A percentile compares a stretch with the other conserved stretches of the same genome.
phyloP scores from a whole-genome alignment of 2,329 filamentous ascomycete species.

The Diaporthe sp. region DNA sequence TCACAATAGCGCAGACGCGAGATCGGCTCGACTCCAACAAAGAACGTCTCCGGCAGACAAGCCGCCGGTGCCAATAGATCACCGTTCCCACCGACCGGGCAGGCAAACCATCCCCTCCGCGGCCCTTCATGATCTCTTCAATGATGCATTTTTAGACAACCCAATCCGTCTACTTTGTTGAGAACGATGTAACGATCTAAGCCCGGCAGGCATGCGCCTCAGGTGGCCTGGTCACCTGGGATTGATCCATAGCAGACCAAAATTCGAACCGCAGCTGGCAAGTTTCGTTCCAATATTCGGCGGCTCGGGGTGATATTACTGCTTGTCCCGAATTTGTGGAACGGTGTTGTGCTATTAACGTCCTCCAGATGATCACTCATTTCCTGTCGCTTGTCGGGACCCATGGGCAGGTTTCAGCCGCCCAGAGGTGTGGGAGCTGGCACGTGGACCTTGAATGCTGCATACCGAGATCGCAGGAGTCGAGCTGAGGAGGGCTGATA shows the following conservation, averaged over 20 bases:
- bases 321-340: slow-evolving; percentile 31
- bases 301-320: slow-evolving; percentile 30
- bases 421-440: slow-evolving; percentile 21
- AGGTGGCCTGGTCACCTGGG: slow-evolving; percentile 23
- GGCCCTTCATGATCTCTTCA: slow-evolving; percentile 7
- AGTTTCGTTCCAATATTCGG: slow-evolving; percentile 12
- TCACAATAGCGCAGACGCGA: slow-evolving; percentile 27
- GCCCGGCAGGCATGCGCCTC: slow-evolving; percentile 34
- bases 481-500: slow-evolving; percentile 30
- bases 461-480: slow-evolving; percentile 35
- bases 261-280: slow-evolving; percentile 9
- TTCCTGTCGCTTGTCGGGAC: slow-evolving; percentile 25
- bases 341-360: slow-evolving; percentile 25
- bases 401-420: slow-evolving; percentile 24
- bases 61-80: slow-evolving; percentile 23
- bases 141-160: not conserved
- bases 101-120: slow-evolving; percentile 20
- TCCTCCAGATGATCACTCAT: slow-evolving; percentile 17
- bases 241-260: not conserved
- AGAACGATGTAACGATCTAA: slow-evolving; percentile 25
- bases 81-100: slow-evolving; percentile 19
- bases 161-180: slow-evolving; percentile 6
- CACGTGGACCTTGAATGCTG: slow-evolving; percentile 26
- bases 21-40: slow-evolving; percentile 30
- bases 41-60: slow-evolving; percentile 17